These are phyloP conservation scores for Mycena venus DNA, from an alignment of 768 basidiomycete genomes.

Conservation along the genomic window DNA sequence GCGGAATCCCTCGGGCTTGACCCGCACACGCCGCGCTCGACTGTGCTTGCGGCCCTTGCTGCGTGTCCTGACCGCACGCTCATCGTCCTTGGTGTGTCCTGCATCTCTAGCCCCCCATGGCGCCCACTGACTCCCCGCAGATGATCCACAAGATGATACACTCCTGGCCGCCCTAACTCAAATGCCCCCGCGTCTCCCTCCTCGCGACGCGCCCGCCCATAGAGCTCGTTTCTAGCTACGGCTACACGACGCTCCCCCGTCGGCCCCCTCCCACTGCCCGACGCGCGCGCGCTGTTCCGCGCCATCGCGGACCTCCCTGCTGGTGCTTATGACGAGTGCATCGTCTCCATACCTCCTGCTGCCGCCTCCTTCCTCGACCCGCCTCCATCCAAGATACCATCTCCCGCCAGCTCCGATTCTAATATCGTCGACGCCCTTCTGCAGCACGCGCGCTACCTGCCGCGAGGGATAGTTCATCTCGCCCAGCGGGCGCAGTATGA, in stretches of 20 bases:
- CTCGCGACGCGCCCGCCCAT: not conserved
- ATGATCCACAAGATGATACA: not conserved
- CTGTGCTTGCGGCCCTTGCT: conserved; percentile 1
- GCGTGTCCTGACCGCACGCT: not conserved
- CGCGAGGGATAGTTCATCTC: not conserved
- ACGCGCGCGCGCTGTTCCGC: conserved; percentile 26
- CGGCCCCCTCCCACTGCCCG: conserved; percentile 20
- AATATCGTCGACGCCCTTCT: conserved; percentile 17
- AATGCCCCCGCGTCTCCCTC: conserved; percentile 20
- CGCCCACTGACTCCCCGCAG: not conserved
- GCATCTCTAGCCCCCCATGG: not conserved
- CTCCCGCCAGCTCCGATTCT: not conserved
- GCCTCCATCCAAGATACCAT: not conserved
- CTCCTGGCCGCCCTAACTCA: conserved; percentile 12
- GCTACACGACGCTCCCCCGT: not conserved
- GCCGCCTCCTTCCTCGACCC: not conserved
- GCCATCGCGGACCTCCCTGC: conserved; percentile 24
- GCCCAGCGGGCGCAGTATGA: conserved; percentile 31
- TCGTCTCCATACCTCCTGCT: not conserved
- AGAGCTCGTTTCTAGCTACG: not conserved
- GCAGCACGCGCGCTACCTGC: not conserved
- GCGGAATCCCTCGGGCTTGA: not conserved
- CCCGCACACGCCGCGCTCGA: not conserved
- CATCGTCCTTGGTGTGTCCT: conserved; percentile 21
- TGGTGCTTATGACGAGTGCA: not conserved